These are phyloP conservation scores for Termitomyces sp. DNA, from an alignment of 768 basidiomycete species.

Conservation along the genomic window DNA sequence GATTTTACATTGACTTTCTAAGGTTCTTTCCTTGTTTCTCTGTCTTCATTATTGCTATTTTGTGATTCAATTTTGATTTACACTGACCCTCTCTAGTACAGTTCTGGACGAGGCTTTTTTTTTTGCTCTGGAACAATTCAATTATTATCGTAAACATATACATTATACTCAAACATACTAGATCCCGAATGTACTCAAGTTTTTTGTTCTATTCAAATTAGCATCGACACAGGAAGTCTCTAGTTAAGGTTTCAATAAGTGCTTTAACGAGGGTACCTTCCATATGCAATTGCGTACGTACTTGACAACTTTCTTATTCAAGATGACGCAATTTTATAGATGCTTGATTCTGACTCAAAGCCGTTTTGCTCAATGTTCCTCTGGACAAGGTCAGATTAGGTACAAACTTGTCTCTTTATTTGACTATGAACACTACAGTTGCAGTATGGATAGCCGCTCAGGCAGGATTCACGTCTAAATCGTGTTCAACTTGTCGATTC, in stretches of 20 bases:
- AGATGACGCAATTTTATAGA: too few relatives aligned
- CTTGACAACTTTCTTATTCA: too few relatives aligned
- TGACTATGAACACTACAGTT: neutral
- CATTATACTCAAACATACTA: neutral
- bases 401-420: neutral
- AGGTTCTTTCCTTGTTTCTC: neutral
- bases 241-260: neutral
- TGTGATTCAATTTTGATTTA: neutral
- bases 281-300: too few relatives aligned
- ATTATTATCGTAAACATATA: neutral
- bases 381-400: neutral
- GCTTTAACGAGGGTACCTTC: too few relatives aligned
- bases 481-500: too few relatives aligned
- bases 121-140: neutral
- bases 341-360: neutral
- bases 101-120: neutral
- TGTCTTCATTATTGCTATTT: neutral
- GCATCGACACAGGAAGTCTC: neutral
- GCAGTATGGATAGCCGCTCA: neutral
- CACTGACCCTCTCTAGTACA: neutral
- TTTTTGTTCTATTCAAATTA: neutral
- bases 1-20: neutral
- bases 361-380: neutral
- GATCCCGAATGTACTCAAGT: neutral
- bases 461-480: too few relatives aligned